phyloP scores from a whole-genome alignment of 768 basidiomycete genomes.

The Dioszegia aurantiaca region DNA sequence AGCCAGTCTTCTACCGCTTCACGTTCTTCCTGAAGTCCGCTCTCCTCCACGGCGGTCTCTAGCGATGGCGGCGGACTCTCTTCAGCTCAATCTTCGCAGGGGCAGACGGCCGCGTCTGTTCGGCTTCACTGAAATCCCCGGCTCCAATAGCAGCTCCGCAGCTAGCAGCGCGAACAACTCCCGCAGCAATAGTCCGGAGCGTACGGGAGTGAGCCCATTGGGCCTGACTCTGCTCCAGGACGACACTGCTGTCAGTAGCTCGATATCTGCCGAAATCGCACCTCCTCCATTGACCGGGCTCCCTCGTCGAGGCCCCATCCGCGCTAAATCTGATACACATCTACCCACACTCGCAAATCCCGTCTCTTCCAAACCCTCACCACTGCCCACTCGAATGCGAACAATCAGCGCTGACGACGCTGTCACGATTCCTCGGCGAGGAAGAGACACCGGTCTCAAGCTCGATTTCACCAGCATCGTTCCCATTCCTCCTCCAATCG shows the following conservation, averaged over 20 bases:
- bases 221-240: too few species aligned
- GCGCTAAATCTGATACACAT: constrained; percentile 19
- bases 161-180: constrained; percentile 25
- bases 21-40: constrained; percentile 49
- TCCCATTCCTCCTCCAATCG: constrained; percentile 15
- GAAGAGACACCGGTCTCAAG: constrained; percentile 49
- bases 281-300: background rate
- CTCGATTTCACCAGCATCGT: constrained; percentile 48
- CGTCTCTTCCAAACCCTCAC: constrained; percentile 11
- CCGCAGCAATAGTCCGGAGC: constrained; percentile 30
- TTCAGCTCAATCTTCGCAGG: constrained; percentile 26
- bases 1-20: constrained; percentile 25
- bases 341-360: constrained; percentile 18
- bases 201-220: background rate
- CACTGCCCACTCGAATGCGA: background rate
- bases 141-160: constrained; percentile 18
- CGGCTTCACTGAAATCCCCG: constrained; percentile 50
- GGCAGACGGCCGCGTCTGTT: constrained; percentile 45
- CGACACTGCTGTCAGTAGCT: background rate
- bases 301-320: constrained; percentile 10
- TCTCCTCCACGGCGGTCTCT: constrained; percentile 43
- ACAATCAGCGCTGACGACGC: constrained; percentile 8
- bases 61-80: constrained; percentile 34
- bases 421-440: constrained; percentile 15
- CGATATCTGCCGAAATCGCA: background rate